Percentiles rank a stretch among this genome's conserved stretches.
Conservation (phyloP, 169 alveolate genomes). For the Babesia bigemina region DNA sequence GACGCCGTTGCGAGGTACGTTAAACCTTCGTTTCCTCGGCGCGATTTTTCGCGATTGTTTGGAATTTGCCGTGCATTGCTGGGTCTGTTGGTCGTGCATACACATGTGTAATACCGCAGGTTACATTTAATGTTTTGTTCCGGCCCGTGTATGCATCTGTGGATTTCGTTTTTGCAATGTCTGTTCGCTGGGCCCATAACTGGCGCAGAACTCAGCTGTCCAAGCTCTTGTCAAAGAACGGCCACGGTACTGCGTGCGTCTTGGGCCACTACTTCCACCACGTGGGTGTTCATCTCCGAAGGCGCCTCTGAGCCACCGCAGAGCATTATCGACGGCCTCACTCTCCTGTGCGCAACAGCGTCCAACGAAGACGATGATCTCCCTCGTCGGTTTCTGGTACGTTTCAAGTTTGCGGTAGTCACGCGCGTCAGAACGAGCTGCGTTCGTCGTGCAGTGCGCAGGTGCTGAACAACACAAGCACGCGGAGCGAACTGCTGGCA, state of each 20-base stretch:
- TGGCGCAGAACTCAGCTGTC: constrained; percentile 36
- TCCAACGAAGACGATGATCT: constrained; percentile 40
- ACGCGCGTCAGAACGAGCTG: constrained; percentile 38
- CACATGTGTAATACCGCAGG: not conserved
- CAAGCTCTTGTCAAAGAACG: constrained; percentile 28
- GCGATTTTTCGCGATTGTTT: not conserved
- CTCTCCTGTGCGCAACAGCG: constrained; percentile 38
- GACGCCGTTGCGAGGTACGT: constrained; percentile 62
- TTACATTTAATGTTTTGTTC: not conserved
- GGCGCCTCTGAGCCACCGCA: not conserved
- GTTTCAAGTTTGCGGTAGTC: not conserved
- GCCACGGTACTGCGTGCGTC: constrained; percentile 19
- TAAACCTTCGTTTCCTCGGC: not conserved
- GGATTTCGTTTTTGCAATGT: not conserved
- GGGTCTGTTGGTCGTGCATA: not conserved
- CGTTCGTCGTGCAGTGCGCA: constrained; percentile 24
- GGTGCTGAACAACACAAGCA: constrained; percentile 36
- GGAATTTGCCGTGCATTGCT: not conserved
- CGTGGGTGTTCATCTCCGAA: not conserved
- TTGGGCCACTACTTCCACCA: constrained; percentile 53
- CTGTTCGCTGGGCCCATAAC: not conserved
- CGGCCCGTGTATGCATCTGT: not conserved
- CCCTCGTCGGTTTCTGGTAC: constrained; percentile 57
- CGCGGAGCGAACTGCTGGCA: constrained; percentile 43
- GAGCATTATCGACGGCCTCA: constrained; percentile 32